Conservation (phyloP, 495 filamentous ascomycete species). For the Penicillium cinerascens region DNA sequence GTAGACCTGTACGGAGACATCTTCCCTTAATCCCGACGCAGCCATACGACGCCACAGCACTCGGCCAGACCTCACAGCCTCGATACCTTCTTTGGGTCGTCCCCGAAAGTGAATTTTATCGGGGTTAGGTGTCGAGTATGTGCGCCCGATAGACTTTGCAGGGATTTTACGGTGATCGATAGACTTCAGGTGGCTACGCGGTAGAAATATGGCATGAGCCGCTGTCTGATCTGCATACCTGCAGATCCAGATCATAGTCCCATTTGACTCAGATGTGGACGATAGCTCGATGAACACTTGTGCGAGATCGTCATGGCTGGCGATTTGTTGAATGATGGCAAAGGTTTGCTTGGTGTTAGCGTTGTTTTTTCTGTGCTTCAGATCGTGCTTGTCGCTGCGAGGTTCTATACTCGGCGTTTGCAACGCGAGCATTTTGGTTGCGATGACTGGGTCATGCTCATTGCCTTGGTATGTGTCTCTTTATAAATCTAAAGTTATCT, state of each 20-base stretch:
- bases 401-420: slow-evolving; percentile 11
- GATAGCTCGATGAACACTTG: not conserved
- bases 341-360: slow-evolving; percentile 1
- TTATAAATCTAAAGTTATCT: not conserved
- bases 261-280: too few relatives aligned
- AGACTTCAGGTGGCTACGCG: too few relatives aligned
- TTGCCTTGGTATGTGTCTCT: slow-evolving; percentile 9
- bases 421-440: slow-evolving; percentile 1
- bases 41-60: too few relatives aligned
- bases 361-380: slow-evolving; percentile 8
- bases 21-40: too few relatives aligned
- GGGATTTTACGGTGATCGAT: too few relatives aligned
- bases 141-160: too few relatives aligned
- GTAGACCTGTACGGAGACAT: too few relatives aligned
- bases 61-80: too few relatives aligned
- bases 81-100: too few relatives aligned
- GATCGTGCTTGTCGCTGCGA: slow-evolving; percentile 7
- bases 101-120: too few relatives aligned
- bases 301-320: not conserved
- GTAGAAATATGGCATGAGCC: too few relatives aligned
- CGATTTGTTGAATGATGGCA: not conserved
- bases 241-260: not conserved
- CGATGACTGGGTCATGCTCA: slow-evolving; percentile 13
- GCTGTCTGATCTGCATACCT: not conserved
- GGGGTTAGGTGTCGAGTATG: too few relatives aligned